These are phyloP conservation scores for Vigna mungo DNA, from an alignment of 306 rosid genomes.

Conservation along the genomic window DNA sequence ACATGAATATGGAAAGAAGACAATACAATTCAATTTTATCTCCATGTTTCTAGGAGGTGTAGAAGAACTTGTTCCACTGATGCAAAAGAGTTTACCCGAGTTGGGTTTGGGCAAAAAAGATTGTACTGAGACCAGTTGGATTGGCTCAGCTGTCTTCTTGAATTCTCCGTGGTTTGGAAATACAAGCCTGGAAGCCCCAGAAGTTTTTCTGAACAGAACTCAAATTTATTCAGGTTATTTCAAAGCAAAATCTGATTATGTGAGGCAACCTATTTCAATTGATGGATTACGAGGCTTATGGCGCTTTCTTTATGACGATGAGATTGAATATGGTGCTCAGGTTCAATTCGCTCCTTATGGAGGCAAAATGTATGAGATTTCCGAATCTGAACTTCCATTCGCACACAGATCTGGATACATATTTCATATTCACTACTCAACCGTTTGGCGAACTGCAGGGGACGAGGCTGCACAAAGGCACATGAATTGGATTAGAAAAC, in stretches of 20 bases:
- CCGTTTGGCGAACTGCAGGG: slow-evolving; percentile 39
- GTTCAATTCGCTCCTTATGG: slow-evolving; percentile 44
- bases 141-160: not conserved
- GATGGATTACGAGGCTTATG: slow-evolving; percentile 42
- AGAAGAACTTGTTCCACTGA: not conserved
- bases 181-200: slow-evolving; percentile 3
- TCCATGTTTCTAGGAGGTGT: slow-evolving; percentile 51
- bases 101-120: slow-evolving; percentile 47
- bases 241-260: slow-evolving; percentile 49
- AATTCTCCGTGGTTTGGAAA: not conserved
- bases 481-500: slow-evolving; percentile 6
- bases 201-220: slow-evolving; percentile 36
- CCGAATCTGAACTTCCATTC: slow-evolving; percentile 44
- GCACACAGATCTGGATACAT: slow-evolving; percentile 42
- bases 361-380: slow-evolving; percentile 50
- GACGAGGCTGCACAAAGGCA: slow-evolving; percentile 25
- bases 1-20: not conserved
- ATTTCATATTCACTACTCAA: slow-evolving; percentile 14
- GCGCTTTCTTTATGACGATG: slow-evolving; percentile 40
- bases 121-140: not conserved
- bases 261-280: slow-evolving; percentile 38
- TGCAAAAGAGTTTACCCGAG: slow-evolving; percentile 1
- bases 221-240: no score
- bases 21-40: not conserved
- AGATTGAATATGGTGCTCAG: not conserved